A percentile compares a stretch with the other conserved stretches of the same genome.
Evolutionary conservation across 164 flowering plant genomes (phyloP).

Genomic region (Macadamia tetraphylla): DNA sequence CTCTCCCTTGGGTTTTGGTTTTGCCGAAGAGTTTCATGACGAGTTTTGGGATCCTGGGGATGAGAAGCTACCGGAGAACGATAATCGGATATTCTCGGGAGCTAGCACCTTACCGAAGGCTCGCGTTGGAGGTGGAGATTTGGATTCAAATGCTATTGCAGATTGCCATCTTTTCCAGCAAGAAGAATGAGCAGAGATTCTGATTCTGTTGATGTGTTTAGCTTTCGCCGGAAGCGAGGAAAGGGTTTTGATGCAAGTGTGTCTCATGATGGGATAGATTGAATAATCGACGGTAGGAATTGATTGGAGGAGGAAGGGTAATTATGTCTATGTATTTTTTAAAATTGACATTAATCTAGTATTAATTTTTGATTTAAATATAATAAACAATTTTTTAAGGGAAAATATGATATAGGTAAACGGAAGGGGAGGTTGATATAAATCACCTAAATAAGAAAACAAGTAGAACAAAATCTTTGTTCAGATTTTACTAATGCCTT

Average conservation of each 20-base stretch:
- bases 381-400: too few species aligned
- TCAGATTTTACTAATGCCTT: neutral
- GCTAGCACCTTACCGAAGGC: neutral
- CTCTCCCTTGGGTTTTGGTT: slow-evolving; percentile 14
- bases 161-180: slow-evolving; percentile 31
- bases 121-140: slow-evolving; percentile 18
- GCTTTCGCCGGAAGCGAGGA: neutral
- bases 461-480: neutral
- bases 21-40: slow-evolving; percentile 11
- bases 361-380: too few species aligned
- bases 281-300: slow-evolving; percentile 13
- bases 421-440: too few species aligned
- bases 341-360: too few species aligned
- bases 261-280: slow-evolving; percentile 4
- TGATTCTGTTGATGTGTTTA: neutral
- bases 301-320: neutral
- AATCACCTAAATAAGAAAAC: neutral
- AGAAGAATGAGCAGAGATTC: neutral
- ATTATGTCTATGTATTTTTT: too few species aligned
- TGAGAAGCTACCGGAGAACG: slow-evolving; percentile 38
- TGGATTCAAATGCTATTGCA: slow-evolving; percentile 36
- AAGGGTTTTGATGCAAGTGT: neutral
- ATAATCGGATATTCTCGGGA: slow-evolving; percentile 24
- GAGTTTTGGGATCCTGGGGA: slow-evolving; percentile 27
- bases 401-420: too few species aligned